phyloP scores from a whole-genome alignment of 192 early-diverging fungal genomes.

The Rhizophagus prolifer region DNA sequence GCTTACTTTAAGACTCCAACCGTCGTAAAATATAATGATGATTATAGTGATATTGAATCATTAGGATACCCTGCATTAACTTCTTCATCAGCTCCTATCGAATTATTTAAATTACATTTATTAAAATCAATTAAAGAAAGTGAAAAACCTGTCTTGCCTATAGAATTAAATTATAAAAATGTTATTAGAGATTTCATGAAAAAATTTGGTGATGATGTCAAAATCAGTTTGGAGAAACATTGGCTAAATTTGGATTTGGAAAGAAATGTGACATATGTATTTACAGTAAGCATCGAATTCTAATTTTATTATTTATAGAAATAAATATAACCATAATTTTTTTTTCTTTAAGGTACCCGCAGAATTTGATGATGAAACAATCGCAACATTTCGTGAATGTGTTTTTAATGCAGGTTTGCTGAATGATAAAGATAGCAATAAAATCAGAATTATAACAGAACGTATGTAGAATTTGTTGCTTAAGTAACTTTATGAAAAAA shows the following conservation, averaged over 20 bases:
- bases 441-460: not conserved
- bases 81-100: not conserved
- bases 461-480: not conserved
- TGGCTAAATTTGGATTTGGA: not conserved
- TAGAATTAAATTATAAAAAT: not conserved
- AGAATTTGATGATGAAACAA: not conserved
- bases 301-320: too few species aligned
- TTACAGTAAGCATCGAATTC: not conserved
- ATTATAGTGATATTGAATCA: too few species aligned
- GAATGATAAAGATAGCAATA: not conserved
- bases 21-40: too few species aligned
- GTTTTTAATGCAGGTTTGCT: not conserved
- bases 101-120: constrained; percentile 9
- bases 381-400: constrained; percentile 7
- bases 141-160: not conserved
- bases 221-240: not conserved
- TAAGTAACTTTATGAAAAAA: too few species aligned
- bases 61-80: too few species aligned
- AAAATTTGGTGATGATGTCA: not conserved
- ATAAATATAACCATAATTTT: too few species aligned
- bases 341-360: not conserved
- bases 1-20: not conserved
- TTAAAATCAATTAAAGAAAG: not conserved
- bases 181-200: constrained; percentile 8
- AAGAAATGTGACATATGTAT: not conserved